These are phyloP conservation scores for Microdochium nivale DNA, from an alignment of 2,329 filamentous ascomycete genomes.

Conservation along the genomic window DNA sequence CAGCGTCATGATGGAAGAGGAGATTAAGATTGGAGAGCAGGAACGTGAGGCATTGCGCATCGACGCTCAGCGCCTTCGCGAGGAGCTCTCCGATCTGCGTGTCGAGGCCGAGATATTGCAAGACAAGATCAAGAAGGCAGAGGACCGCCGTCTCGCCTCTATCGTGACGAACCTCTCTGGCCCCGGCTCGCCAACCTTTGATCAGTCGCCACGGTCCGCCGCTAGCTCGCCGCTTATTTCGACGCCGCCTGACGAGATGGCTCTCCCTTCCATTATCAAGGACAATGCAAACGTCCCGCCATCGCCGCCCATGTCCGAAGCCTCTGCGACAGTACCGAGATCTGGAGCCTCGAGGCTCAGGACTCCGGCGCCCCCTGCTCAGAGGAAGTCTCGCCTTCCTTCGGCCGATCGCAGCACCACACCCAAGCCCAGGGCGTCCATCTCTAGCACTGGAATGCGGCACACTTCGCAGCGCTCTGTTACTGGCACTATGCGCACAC, in stretches of 20 bases:
- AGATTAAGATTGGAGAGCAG: constrained; percentile 83
- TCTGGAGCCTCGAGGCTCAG: constrained; percentile 31
- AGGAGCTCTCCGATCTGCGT: constrained; percentile 87
- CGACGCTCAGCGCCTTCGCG: constrained; percentile 79
- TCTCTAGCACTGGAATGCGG: constrained; percentile 25
- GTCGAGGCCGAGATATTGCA: constrained; percentile 92
- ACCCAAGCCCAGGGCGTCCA: constrained; percentile 37
- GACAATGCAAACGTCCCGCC: constrained; percentile 55
- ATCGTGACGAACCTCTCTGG: constrained; percentile 55
- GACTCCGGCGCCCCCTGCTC: constrained; percentile 20
- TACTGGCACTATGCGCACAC: constrained; percentile 34
- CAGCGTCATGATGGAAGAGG: constrained; percentile 87
- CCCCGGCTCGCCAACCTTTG: constrained; percentile 64
- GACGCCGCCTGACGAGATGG: constrained; percentile 72
- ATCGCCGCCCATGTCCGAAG: constrained; percentile 88
- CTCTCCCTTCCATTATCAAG: constrained; percentile 36
- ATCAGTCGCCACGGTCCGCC: constrained; percentile 72
- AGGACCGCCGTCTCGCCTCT: constrained; percentile 46
- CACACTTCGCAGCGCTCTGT: constrained; percentile 34
- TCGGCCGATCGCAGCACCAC: constrained; percentile 45
- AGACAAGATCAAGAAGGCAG: constrained; percentile 78
- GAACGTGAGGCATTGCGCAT: constrained; percentile 86
- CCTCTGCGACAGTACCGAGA: constrained; percentile 53
- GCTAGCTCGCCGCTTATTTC: constrained; percentile 83
- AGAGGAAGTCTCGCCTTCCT: constrained; percentile 43